phyloP scores from a whole-genome alignment of 225 moss, liverwort and hornwort species.

The Pseudisothecium myosuroides region DNA sequence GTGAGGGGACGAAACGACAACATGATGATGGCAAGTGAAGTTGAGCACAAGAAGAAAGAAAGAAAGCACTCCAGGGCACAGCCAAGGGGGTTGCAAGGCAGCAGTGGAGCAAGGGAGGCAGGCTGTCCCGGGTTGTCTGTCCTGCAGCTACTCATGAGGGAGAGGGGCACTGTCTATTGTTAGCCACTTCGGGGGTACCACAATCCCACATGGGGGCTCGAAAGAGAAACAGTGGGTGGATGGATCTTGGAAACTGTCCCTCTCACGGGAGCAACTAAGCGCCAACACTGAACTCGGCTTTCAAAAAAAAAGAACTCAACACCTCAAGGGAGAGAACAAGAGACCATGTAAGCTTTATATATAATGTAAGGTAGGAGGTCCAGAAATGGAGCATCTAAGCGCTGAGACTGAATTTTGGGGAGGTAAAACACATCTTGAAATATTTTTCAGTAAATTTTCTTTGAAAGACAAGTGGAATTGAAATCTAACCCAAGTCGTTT shows the following conservation, averaged over 20 bases:
- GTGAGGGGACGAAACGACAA: background rate
- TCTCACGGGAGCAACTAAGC: background rate
- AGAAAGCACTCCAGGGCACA: background rate
- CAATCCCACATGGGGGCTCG: background rate
- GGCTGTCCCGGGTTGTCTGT: background rate
- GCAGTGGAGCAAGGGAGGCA: background rate
- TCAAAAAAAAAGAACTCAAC: no score
- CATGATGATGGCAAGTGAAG: background rate
- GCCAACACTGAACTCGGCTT: no score
- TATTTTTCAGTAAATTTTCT: no score
- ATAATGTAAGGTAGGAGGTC: no score
- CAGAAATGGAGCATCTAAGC: no score
- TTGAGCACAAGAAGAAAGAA: slow-evolving; percentile 2
- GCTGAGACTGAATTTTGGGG: no score
- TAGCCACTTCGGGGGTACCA: background rate
- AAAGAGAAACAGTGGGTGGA: background rate
- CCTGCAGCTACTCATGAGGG: slow-evolving; percentile 9
- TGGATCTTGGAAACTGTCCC: background rate
- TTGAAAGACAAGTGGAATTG: no score
- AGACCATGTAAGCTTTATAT: no score
- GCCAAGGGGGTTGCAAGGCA: no score
- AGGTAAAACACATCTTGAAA: no score
- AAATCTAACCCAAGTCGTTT: no score
- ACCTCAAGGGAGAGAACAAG: no score
- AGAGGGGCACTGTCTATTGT: background rate